Base-by-base conservation (phyloP, 352 stramenopile species). In the Phytophthora pini region DNA sequence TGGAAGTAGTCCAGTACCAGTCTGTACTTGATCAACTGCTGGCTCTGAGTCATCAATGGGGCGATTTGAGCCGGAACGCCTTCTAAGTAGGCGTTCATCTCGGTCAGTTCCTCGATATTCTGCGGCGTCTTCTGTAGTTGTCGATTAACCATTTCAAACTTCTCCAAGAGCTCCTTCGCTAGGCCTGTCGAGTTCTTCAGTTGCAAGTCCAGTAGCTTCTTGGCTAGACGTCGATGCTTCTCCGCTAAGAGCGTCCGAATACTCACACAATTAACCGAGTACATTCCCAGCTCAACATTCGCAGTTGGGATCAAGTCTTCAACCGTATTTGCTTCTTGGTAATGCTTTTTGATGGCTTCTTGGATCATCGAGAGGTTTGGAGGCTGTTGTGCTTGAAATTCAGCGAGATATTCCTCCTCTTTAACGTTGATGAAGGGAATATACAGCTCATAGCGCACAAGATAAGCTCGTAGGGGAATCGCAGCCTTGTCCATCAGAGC, bases 91-190 rank as follows among this genome's bases (percentile, higher is more conserved):
- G 83, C 65, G 43, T 79, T 89, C 81, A 97, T 88, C 38, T 97
- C 90, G 0, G 85, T 94, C 24, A 98, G 70, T 61, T 97, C 86
- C 61, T 98, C 93, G 49, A 98, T 98, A 65, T 98, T 96, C 46
- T 93, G 82, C 11, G 92, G 90, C 7, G 92, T 82, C 63, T 91
- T 94, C 57, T 90, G 88, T 20, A 97, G 76, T 58, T 94, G 87
- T 5, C 85, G 74, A 39, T 95, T 92, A 47, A 96, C 92, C 26
- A 81, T 73, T 36, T 96, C 89, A 47, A 91, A 93, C 41, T 94
- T 93, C 52, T 90, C 80, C 3, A 92, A 62, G 4, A 96, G 53
- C 27, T 96, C 81, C 31, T 92, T 91, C 1, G 82, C 80, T 15
- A 97, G 64, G 2, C 57, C 71, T 6, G 70, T 89, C n/a, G 71